Evolutionary conservation across 805 yeast genomes (phyloP), one percentile per base, ranked within the genome.

Genomic region (Candida yuanshanica): DNA sequence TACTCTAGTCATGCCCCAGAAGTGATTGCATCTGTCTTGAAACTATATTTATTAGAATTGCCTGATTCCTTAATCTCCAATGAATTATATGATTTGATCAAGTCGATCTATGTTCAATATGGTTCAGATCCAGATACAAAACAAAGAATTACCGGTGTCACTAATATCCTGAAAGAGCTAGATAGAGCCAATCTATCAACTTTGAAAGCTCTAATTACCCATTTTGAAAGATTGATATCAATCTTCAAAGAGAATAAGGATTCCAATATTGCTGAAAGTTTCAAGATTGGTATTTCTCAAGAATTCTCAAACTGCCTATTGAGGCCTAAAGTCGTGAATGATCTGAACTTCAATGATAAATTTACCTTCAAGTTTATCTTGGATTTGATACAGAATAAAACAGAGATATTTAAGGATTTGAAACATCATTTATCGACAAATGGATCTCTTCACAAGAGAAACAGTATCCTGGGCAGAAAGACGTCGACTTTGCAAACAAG

Each of bases 141-240:
- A 6, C 55, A 57, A 21, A 69, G 95, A 42, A 63, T 82, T 12
- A 72, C 68, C 36, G 88, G 89, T 0, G 62, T 86, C 38, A 81
- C 76, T 29, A 82, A 79, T 45, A 76, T 83, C 0, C 66, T 87
- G 36, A 69, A 75, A 4, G 83, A 83, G 43, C 68, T 87, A 40
- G 79, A 88, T 17, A 76, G 81, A 38, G 71, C 83, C 35, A 83
- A 82, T 52, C 66, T 86, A 33, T 91, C 95, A 2, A 83, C 95
- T 0, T 69, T 87, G 40, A 90, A 83, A 58, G 89, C 90, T 2
- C 61, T 87, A n/a, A 72, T 81, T 29, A 79, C 88, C 2, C 95
- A 87, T 60, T 74, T 87, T 57, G 71, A 73, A 39, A 69, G 95
- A 36, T 63, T 87, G 42, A 73, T 81, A 22, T 61, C 72, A 20